Percentiles rank a stretch among this genome's conserved stretches.
Conservation (phyloP, 1,284 basidiomycete genomes). For the Coniferiporia sulphurascens region DNA sequence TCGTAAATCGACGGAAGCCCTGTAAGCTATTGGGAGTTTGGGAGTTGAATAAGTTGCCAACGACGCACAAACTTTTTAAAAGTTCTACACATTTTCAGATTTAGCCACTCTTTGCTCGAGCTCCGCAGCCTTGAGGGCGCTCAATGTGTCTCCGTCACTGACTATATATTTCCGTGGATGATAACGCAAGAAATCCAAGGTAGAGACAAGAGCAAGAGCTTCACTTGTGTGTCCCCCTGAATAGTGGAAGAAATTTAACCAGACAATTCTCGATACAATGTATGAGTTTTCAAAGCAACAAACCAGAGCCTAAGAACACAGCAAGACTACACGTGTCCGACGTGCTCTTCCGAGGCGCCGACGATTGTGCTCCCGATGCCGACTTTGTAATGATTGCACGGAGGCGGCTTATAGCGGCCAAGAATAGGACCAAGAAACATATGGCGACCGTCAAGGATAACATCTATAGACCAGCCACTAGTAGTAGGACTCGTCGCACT, state of each 20-base stretch:
- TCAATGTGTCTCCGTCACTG: slow-evolving; percentile 79
- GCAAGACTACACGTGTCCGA: slow-evolving; percentile 35
- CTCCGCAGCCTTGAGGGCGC: slow-evolving; percentile 61
- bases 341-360: not conserved
- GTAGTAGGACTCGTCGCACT: too few species aligned
- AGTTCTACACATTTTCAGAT: slow-evolving; percentile 4
- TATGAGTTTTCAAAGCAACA: slow-evolving; percentile 16
- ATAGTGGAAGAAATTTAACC: not conserved
- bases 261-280: slow-evolving; percentile 2
- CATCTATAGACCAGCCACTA: too few species aligned
- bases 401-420: not conserved
- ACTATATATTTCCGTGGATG: slow-evolving; percentile 77
- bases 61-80: not conserved
- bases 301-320: slow-evolving; percentile 59
- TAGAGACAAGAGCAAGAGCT: slow-evolving; percentile 71
- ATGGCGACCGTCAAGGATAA: not conserved
- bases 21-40: slow-evolving; percentile 5
- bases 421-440: not conserved
- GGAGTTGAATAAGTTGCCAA: slow-evolving; percentile 5
- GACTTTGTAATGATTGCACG: not conserved
- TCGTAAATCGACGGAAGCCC: slow-evolving; percentile 32
- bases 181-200: slow-evolving; percentile 77
- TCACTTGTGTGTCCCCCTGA: slow-evolving; percentile 94
- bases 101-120: slow-evolving; percentile 46
- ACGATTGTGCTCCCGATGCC: not conserved